Evolutionary conservation across 805 yeast genomes (phyloP).

Genomic region (Saccharomycopsis vini): DNA sequence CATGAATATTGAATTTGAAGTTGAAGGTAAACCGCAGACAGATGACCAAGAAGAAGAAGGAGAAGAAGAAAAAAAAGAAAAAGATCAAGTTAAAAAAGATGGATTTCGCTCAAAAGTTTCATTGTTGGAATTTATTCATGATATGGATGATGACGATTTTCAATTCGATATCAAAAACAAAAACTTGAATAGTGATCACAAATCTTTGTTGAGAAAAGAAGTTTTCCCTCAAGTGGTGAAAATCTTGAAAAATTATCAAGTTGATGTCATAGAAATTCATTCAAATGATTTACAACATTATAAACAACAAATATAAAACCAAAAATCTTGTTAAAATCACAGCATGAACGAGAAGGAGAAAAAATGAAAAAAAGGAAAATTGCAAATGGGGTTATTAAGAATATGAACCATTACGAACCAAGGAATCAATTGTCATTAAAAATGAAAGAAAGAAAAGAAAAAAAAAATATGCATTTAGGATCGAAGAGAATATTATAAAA

Average conservation of each 20-base stretch:
- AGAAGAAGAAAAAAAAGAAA: neutral
- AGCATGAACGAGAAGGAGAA: too few relatives aligned
- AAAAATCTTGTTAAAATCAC: too few relatives aligned
- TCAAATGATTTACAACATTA: slow-evolving; percentile 52
- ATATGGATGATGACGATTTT: slow-evolving; percentile 48
- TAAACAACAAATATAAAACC: too few relatives aligned
- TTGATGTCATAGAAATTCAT: slow-evolving; percentile 52
- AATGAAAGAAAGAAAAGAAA: too few relatives aligned
- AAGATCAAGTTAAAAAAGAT: slow-evolving; percentile 25
- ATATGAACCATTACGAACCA: too few relatives aligned
- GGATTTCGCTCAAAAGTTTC: slow-evolving; percentile 36
- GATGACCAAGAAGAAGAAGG: neutral
- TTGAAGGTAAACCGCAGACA: slow-evolving; percentile 29
- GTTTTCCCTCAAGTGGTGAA: slow-evolving; percentile 44
- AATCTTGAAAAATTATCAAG: slow-evolving; percentile 50
- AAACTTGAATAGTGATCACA: slow-evolving; percentile 31
- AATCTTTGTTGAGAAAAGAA: slow-evolving; percentile 32
- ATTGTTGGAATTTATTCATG: slow-evolving; percentile 68
- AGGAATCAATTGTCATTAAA: too few relatives aligned
- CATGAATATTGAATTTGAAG: slow-evolving; percentile 42
- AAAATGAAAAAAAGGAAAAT: too few relatives aligned
- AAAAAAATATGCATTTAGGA: too few relatives aligned
- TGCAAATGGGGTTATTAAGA: too few relatives aligned
- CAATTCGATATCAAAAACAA: slow-evolving; percentile 45
- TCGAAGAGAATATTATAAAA: too few relatives aligned